Conservation (phyloP, 2,329 filamentous ascomycete genomes). For the Diaporthe sp. region DNA sequence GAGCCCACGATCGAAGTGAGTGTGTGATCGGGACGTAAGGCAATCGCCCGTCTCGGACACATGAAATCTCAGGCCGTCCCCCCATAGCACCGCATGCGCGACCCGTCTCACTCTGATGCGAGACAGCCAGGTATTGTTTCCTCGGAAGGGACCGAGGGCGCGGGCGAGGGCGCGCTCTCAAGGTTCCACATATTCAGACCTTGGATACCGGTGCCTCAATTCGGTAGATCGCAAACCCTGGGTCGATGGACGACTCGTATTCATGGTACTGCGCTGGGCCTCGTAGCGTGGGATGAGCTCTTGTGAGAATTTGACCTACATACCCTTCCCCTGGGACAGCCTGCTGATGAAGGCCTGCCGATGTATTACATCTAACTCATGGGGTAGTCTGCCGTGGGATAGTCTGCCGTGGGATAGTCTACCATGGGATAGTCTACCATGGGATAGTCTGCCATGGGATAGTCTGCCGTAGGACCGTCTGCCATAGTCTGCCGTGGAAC, state of each 20-base stretch:
- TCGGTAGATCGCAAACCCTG: neutral
- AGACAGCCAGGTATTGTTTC: constrained; percentile 6
- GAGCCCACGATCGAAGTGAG: constrained; percentile 3
- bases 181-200: neutral
- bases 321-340: neutral
- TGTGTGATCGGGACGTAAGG: constrained; percentile 14
- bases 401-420: neutral
- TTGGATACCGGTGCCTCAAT: neutral
- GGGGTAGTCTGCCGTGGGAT: too few relatives aligned
- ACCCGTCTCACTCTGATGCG: constrained; percentile 27
- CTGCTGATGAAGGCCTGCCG: neutral
- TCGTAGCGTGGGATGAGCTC: neutral
- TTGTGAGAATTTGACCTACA: neutral
- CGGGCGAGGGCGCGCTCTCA: neutral
- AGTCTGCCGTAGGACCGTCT: too few relatives aligned
- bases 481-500: neutral
- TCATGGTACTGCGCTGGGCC: neutral
- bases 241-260: neutral
- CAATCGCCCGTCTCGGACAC: constrained; percentile 5
- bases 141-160: constrained; percentile 29
- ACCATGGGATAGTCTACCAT: neutral
- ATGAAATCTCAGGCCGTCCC: constrained; percentile 24
- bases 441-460: too few relatives aligned
- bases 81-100: constrained; percentile 31
- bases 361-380: neutral